Evolutionary conservation across 2,329 filamentous ascomycete genomes (phyloP).

Genomic region (Alternaria ethzedia): DNA sequence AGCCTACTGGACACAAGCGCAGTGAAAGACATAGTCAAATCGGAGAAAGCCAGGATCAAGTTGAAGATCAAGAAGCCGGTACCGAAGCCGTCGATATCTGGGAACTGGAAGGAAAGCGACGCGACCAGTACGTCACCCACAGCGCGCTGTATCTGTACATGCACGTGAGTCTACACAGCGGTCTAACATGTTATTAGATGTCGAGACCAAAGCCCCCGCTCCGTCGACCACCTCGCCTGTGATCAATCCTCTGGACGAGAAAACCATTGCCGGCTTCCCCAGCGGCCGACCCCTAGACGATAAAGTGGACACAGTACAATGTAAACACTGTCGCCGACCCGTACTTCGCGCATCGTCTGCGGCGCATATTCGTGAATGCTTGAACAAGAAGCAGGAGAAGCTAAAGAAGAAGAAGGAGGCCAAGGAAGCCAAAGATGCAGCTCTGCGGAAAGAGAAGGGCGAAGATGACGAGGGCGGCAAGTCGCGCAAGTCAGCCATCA

Average conservation of each 20-base stretch:
- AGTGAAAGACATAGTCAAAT: constrained; percentile 43
- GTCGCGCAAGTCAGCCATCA: constrained; percentile 51
- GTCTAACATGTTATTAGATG: constrained; percentile 23
- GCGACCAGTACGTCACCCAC: constrained; percentile 61
- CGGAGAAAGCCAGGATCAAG: constrained; percentile 51
- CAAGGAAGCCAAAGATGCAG: constrained; percentile 61
- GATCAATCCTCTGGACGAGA: constrained; percentile 72
- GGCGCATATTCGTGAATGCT: constrained; percentile 81
- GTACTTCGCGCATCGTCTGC: constrained; percentile 77
- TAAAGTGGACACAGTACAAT: constrained; percentile 75
- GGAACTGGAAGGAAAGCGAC: constrained; percentile 73
- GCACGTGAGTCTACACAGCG: neutral
- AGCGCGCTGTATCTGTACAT: neutral
- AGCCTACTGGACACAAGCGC: constrained; percentile 37
- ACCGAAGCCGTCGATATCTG: constrained; percentile 69
- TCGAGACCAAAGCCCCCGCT: constrained; percentile 33
- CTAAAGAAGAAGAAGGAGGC: constrained; percentile 68
- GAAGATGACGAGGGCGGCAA: constrained; percentile 52
- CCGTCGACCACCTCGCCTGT: constrained; percentile 42
- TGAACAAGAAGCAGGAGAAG: constrained; percentile 79
- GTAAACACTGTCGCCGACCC: constrained; percentile 94
- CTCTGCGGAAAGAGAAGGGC: constrained; percentile 55
- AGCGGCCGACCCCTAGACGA: constrained; percentile 85
- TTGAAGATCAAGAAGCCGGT: constrained; percentile 64
- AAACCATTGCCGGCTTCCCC: constrained; percentile 77